A percentile compares a stretch with the other conserved stretches of the same genome.
phyloP scores from a whole-genome alignment of 495 filamentous ascomycete species.

The Astrothelium subdiscretum region DNA sequence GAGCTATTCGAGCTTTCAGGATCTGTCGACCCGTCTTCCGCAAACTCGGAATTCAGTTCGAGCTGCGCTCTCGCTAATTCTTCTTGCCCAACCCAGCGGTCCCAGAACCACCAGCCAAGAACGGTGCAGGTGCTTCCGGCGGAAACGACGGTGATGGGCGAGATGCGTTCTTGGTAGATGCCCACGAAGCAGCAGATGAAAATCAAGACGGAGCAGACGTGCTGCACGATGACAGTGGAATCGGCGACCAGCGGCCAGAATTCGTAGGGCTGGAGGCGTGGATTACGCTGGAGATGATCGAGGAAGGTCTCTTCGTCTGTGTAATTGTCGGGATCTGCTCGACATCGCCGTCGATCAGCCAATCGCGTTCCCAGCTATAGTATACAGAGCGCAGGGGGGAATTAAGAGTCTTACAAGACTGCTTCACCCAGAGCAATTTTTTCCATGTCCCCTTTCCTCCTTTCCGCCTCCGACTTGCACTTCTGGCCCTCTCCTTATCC shows the following conservation, averaged over 20 bases:
- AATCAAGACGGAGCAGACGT: slow-evolving; percentile 85
- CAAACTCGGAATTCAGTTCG: slow-evolving; percentile 22
- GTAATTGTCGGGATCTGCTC: slow-evolving; percentile 88
- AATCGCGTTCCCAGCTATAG: no score
- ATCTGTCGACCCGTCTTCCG: slow-evolving; percentile 24
- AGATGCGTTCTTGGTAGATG: slow-evolving; percentile 75
- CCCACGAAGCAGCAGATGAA: slow-evolving; percentile 90
- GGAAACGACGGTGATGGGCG: slow-evolving; percentile 74
- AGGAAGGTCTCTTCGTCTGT: slow-evolving; percentile 94
- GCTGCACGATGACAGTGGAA: slow-evolving; percentile 92
- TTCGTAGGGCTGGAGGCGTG: slow-evolving; percentile 85
- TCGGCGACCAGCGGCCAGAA: slow-evolving; percentile 96
- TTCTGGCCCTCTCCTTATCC: slow-evolving; percentile 41
- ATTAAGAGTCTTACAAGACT: slow-evolving; percentile 70
- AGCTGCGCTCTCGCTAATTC: slow-evolving; percentile 33
- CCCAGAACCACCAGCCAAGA: slow-evolving; percentile 83
- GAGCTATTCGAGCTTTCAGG: background rate
- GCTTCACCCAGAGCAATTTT: slow-evolving; percentile 95
- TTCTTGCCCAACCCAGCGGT: slow-evolving; percentile 64
- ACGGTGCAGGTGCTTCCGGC: slow-evolving; percentile 75
- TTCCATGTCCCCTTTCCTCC: slow-evolving; percentile 55
- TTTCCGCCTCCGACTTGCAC: slow-evolving; percentile 49
- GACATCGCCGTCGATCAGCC: background rate
- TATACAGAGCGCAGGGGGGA: no score
- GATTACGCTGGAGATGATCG: slow-evolving; percentile 90